Base-by-base conservation (phyloP, 2,329 filamentous ascomycete genomes). In the Epicoccum nigrum region DNA sequence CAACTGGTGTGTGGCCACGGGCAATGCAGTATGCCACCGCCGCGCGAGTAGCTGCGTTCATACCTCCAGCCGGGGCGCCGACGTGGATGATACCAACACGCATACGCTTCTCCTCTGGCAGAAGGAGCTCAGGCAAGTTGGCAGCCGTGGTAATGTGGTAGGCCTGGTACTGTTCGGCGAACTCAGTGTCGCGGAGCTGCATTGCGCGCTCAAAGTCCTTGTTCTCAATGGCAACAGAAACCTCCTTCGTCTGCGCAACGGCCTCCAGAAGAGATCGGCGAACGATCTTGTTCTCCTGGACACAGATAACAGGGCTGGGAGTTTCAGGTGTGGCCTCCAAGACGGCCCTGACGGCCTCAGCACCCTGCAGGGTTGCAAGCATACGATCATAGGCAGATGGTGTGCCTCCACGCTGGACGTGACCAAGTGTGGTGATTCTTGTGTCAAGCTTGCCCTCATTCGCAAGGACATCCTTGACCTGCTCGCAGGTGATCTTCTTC, bases 241-340 rank as follows among this genome's bases (percentile, higher is more conserved):
- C 90, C 47, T 89, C 83, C 73, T 97, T 88, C 21, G 94, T 99
- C 67, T 92, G 84, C 38, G 84, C 79, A 9, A 99, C 94, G 1
- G 94, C 92, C 69, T 96, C 84, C 79, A 97, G 89, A 20, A 99
- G 79, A 16, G 92, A 88, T 64, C 92, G 92, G 47, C 92, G 86
- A 59, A 92, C 86, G 70, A 99, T 97, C 79, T 99, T 96, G 83
- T 97, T 97, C 79, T 99, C 94, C 58, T 88, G 92, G 62, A 99
- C 92, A 63, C 92, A 92, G 70, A 99, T 97, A 69, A 99, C 92
- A 51, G 92, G 93, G 40, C 92, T 96, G 47, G 91, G 90, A 0
- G 90, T 93, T 34, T 94, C 88, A 8, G 94, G 92, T 0, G 86
- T 95, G 21, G 65, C 68, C 44, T 71, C 67, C 33, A 70, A 55